Evolutionary conservation across 768 basidiomycete genomes (phyloP), one percentile per base, ranked within the genome.

Genomic region (Lactarius evosmus): DNA sequence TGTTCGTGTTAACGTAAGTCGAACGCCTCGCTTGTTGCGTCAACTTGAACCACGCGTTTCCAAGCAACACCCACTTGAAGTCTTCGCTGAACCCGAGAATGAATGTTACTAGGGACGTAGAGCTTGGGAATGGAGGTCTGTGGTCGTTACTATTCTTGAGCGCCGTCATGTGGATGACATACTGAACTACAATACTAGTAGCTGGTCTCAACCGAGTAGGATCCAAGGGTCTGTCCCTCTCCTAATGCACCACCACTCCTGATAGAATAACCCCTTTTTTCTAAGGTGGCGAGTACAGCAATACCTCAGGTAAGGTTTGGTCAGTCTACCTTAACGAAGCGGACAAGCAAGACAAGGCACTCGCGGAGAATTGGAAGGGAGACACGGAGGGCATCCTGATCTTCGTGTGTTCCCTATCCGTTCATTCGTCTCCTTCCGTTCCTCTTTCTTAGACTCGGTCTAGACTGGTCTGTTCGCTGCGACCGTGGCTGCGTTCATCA

Each of bases 381-480:
- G 62, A 60, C 49, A 27, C 49, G 19, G 36, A 63, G 17, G 62
- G 58, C 19, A 61, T 53, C 33, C 38, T 63, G 36, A 53, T 53
- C 27, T 63, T 63, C 14, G 62, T 61, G 11, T 22, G 52, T 60
- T n/a, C 9, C 8, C 17, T 12, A 8, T 9, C 7, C 19, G 9
- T 41, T 7, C 5, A 17, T 38, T 14, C 1, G 5, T 17, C 58
- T 7, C n/a, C 0, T 9, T 14, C 7, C 1, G 17, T 40, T 8
- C 3, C 4, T 11, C 12, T 16, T 11, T 0, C 17, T 32, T 30
- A 22, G 34, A 46, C 16, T 40, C 29, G 29, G 22, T 49, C 30
- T 40, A 66, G 66, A 61, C 64, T 5, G 64, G 64, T 51, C 58
- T 60, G 6, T 66, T 66, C n/a, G 34, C 66, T 3, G 57, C 57